Evolutionary conservation across 305 asterid species (phyloP), one percentile per base, ranked within the genome.

Genomic region (Fraxinus velutina): DNA sequence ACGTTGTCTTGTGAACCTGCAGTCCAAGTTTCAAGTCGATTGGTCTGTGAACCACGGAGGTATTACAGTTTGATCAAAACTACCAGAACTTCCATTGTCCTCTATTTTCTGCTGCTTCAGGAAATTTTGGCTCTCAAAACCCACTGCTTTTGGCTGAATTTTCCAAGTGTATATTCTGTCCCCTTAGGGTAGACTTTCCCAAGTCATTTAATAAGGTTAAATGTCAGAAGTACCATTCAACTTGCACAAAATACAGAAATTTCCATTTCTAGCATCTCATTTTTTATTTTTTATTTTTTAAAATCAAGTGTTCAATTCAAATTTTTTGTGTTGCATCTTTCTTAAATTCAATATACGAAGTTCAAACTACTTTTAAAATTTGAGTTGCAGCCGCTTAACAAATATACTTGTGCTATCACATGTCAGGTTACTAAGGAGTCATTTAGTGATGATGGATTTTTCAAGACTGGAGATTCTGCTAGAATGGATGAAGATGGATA

Each of bases 381-480:
- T 47, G 60, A 50, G 60, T 50, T 50, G 60, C 60, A 15, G 60
- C 6, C 7, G 21, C 60, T 57, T 57, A 57, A 57, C 29, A 39
- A 57, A 57, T 57, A 5, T n/a, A 57, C 68, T 57, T 57, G 9
- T 17, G 29, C 24, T 57, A 39, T 68, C n/a, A 76, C 74, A 73
- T 85, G 27, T 75, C 86, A 95, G 99, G 96, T 93, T 62, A 93
- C 97, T 57, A 91, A 89, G 87, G 96, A 91, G 80, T 92, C 98
- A 74, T 95, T 95, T 80, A 89, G 88, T 30, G 92, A 88, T 34
- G 97, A 88, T 82, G 98, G 98, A 30, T 95, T 88, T 92, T 95
- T 93, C 88, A 95, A 89, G 90, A 95, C 99, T 36, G 98, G 98
- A 84, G 99, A 95, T 87, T 92, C 98, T 87, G 97, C 84, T 84